Percentiles rank a stretch among this genome's conserved stretches.
Conservation (phyloP, 495 filamentous ascomycete species). For the Penicillium angulare region DNA sequence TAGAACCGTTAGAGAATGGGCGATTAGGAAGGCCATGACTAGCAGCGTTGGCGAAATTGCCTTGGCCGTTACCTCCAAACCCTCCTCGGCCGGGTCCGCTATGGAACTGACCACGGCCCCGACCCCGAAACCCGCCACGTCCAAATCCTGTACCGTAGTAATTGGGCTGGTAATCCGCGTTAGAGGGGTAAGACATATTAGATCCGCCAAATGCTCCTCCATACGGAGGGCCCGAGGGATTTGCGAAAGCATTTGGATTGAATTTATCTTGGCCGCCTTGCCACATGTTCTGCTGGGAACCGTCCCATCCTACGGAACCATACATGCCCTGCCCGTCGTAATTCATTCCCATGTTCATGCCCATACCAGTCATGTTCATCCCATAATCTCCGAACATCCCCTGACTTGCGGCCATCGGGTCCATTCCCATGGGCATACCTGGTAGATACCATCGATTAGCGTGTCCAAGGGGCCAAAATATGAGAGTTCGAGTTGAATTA, state of each 20-base stretch:
- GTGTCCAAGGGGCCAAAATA: too few relatives aligned
- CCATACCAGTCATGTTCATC: slow-evolving; percentile 93
- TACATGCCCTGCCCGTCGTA: slow-evolving; percentile 66
- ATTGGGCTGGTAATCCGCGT: slow-evolving; percentile 61
- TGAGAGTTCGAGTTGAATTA: too few relatives aligned
- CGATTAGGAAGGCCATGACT: slow-evolving; percentile 39
- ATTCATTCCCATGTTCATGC: slow-evolving; percentile 79
- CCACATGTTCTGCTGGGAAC: slow-evolving; percentile 62
- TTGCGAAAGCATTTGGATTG: slow-evolving; percentile 69
- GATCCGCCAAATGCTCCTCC: slow-evolving; percentile 75
- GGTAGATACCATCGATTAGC: neutral
- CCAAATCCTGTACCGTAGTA: slow-evolving; percentile 55
- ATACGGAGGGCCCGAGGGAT: slow-evolving; percentile 83
- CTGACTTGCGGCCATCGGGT: slow-evolving; percentile 82
- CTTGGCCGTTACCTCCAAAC: slow-evolving; percentile 38
- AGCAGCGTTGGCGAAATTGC: slow-evolving; percentile 36
- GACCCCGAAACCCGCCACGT: slow-evolving; percentile 62
- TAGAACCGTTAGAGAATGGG: slow-evolving; percentile 17
- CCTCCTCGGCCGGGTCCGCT: slow-evolving; percentile 56
- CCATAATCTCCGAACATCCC: slow-evolving; percentile 86
- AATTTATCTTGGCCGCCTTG: slow-evolving; percentile 70
- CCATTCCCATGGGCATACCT: slow-evolving; percentile 85
- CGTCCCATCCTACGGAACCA: slow-evolving; percentile 59
- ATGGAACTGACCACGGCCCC: slow-evolving; percentile 58
- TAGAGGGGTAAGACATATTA: slow-evolving; percentile 63